phyloP scores from a whole-genome alignment of 2,329 filamentous ascomycete species.

The Dothiorella sarmentorum region DNA sequence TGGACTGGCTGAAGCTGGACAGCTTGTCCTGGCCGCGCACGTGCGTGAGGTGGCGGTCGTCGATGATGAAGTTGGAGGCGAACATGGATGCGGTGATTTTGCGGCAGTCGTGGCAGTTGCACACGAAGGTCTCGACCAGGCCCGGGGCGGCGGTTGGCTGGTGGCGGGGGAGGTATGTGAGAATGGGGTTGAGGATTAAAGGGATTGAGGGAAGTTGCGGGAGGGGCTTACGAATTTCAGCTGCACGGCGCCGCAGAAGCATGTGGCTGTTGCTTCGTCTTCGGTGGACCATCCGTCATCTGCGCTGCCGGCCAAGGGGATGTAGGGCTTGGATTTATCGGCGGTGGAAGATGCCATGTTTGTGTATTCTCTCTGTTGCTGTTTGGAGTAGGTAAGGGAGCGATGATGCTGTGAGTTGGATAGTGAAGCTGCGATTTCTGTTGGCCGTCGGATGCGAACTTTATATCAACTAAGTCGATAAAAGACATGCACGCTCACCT shows the following conservation, averaged over 20 bases:
- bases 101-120: constrained; percentile 60
- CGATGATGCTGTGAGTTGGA: too few species aligned
- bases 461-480: too few species aligned
- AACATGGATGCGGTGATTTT: constrained; percentile 63
- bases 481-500: too few species aligned
- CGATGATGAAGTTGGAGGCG: constrained; percentile 54
- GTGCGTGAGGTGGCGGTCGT: constrained; percentile 46
- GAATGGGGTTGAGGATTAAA: neutral
- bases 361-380: too few species aligned
- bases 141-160: constrained; percentile 47
- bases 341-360: neutral
- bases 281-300: constrained; percentile 27
- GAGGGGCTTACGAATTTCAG: constrained; percentile 25
- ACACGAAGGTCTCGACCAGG: constrained; percentile 53
- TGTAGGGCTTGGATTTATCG: constrained; percentile 23
- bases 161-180: neutral
- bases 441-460: too few species aligned
- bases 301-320: constrained; percentile 23
- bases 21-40: constrained; percentile 52
- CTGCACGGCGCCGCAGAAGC: constrained; percentile 31
- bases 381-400: too few species aligned
- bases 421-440: too few species aligned
- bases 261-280: constrained; percentile 29
- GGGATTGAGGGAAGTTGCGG: neutral
- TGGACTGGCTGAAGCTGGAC: constrained; percentile 42